Conservation (phyloP, 2,329 filamentous ascomycete species). For the Juglanconis sp. region DNA sequence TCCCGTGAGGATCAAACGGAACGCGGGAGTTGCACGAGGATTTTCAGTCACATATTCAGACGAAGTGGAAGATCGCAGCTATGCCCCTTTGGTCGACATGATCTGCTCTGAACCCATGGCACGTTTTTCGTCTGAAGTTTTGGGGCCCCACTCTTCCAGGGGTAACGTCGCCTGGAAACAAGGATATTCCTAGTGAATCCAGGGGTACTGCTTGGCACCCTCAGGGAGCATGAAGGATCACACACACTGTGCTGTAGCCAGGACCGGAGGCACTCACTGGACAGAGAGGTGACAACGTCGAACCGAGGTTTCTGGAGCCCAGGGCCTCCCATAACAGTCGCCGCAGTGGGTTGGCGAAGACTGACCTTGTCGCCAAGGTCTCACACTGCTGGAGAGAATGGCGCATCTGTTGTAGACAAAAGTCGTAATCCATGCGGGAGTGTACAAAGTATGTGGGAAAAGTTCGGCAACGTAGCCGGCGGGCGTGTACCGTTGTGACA, state of each 20-base stretch:
- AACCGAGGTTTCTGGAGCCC: not conserved
- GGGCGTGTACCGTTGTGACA: not conserved
- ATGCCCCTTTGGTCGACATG: not conserved
- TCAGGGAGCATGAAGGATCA: not conserved
- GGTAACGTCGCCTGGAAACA: constrained; percentile 9
- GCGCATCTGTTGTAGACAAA: not conserved
- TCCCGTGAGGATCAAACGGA: constrained; percentile 9
- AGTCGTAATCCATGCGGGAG: not conserved
- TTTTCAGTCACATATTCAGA: constrained; percentile 11
- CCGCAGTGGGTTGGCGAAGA: not conserved
- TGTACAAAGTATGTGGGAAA: not conserved
- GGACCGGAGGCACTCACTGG: not conserved
- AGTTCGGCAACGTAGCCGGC: not conserved
- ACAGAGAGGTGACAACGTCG: not conserved
- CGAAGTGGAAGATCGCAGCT: constrained; percentile 14
- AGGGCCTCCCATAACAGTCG: not conserved
- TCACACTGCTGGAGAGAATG: not conserved
- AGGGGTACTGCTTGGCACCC: not conserved
- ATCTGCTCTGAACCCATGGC: constrained; percentile 10
- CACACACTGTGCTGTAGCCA: not conserved
- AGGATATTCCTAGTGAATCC: not conserved
- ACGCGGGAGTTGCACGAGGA: constrained; percentile 13
- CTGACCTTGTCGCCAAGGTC: not conserved
- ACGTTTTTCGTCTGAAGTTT: constrained; percentile 17
- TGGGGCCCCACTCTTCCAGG: constrained; percentile 7